Evolutionary conservation across 805 yeast species (phyloP).

Genomic region (Torulaspora delbrueckii): DNA sequence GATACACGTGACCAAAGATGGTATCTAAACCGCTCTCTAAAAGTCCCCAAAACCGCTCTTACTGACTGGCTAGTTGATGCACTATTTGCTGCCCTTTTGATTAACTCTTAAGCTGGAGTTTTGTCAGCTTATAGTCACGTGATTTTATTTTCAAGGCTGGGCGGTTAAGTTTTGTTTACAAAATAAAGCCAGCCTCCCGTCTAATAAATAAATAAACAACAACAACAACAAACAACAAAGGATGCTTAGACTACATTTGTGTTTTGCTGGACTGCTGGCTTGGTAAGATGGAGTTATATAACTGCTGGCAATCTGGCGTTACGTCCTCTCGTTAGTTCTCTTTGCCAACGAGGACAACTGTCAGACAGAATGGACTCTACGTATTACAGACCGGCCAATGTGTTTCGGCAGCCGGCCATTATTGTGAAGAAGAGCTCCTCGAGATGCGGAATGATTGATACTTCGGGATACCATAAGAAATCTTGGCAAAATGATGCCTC

Average conservation of each 20-base stretch:
- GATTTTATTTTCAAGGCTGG: neutral
- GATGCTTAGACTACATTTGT: neutral
- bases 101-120: neutral
- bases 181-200: neutral
- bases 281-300: neutral
- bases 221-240: neutral
- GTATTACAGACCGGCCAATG: conserved; percentile 25
- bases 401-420: conserved; percentile 30
- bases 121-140: neutral
- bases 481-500: conserved; percentile 25
- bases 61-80: neutral
- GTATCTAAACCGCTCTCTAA: neutral
- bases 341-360: neutral
- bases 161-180: conserved; percentile 1
- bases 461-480: conserved; percentile 8
- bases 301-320: neutral
- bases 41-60: neutral
- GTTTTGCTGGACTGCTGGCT: conserved; percentile 2
- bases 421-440: conserved; percentile 15
- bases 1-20: neutral
- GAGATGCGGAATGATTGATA: conserved; percentile 1
- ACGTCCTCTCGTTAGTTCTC: neutral
- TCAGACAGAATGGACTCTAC: conserved; percentile 3
- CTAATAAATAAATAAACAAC: neutral
- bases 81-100: neutral